phyloP scores from a whole-genome alignment of 176 grass and related monocot genomes.

The Cocos nucifera region DNA sequence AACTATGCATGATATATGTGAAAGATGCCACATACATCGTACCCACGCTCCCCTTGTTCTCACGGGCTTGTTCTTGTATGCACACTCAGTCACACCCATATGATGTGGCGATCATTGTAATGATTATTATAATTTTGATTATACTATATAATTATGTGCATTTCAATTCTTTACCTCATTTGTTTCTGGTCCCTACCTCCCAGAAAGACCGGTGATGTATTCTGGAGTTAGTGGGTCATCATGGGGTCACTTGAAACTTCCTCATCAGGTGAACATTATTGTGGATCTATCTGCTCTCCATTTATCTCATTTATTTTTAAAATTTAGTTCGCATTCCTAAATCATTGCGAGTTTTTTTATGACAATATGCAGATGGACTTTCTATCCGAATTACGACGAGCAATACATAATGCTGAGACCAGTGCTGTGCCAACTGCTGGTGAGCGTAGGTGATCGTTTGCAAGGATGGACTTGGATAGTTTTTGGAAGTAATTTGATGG shows the following conservation, averaged over 20 bases:
- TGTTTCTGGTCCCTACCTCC: too few relatives aligned
- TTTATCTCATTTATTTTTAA: background rate
- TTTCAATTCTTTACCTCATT: too few relatives aligned
- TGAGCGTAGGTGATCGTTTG: background rate
- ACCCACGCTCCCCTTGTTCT: too few relatives aligned
- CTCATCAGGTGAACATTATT: constrained; percentile 30
- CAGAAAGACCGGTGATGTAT: constrained; percentile 48
- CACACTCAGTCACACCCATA: too few relatives aligned
- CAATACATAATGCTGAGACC: constrained; percentile 4
- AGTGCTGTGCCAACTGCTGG: constrained; percentile 7
- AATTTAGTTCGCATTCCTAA: background rate
- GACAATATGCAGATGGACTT: constrained; percentile 23
- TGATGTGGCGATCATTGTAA: too few relatives aligned
- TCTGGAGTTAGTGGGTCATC: constrained; percentile 33
- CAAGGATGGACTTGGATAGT: too few relatives aligned
- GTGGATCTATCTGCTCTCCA: background rate
- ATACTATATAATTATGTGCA: too few relatives aligned
- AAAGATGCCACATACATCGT: too few relatives aligned
- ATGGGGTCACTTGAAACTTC: constrained; percentile 40
- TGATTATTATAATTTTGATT: too few relatives aligned
- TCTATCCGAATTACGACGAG: constrained; percentile 14
- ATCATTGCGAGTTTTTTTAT: constrained; percentile 1
- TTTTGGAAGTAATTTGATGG: too few relatives aligned
- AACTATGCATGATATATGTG: too few relatives aligned
- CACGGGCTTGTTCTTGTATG: too few relatives aligned